Evolutionary conservation across 2,329 filamentous ascomycete genomes (phyloP).

Genomic region (Colletotrichum sp.): DNA sequence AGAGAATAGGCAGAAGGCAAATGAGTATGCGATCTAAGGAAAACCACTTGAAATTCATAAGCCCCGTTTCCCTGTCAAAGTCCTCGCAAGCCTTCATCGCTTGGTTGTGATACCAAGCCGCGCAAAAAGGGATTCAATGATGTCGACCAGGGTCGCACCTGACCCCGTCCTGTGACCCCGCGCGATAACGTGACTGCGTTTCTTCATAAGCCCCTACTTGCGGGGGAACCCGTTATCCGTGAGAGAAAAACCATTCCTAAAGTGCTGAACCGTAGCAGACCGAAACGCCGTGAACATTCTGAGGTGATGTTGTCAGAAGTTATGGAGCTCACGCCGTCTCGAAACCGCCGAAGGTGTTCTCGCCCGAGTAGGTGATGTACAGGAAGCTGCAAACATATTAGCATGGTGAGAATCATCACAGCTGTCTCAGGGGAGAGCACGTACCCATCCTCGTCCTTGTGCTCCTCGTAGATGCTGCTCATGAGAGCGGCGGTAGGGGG

Average conservation of each 20-base stretch:
- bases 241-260: constrained; percentile 18
- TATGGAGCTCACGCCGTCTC: constrained; percentile 39
- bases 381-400: constrained; percentile 69
- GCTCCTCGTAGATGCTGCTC: constrained; percentile 99
- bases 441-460: constrained; percentile 83
- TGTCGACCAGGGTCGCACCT: background rate
- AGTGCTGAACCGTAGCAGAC: constrained; percentile 20
- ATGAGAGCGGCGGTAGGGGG: constrained; percentile 96
- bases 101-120: constrained; percentile 12
- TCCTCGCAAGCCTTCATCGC: constrained; percentile 13
- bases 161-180: constrained; percentile 16
- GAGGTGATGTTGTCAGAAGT: constrained; percentile 14
- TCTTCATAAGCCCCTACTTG: constrained; percentile 13
- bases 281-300: constrained; percentile 22
- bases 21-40: constrained; percentile 13
- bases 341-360: constrained; percentile 89
- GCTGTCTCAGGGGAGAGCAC: constrained; percentile 25
- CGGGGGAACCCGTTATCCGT: constrained; percentile 12
- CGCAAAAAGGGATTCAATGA: background rate
- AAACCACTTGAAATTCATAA: constrained; percentile 5
- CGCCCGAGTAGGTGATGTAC: constrained; percentile 99
- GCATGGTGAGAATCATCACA: background rate
- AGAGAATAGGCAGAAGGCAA: background rate
- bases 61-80: constrained; percentile 8
- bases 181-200: constrained; percentile 20